Base-by-base conservation (phyloP, 805 yeast species). In the Millerozyma acaciae region DNA sequence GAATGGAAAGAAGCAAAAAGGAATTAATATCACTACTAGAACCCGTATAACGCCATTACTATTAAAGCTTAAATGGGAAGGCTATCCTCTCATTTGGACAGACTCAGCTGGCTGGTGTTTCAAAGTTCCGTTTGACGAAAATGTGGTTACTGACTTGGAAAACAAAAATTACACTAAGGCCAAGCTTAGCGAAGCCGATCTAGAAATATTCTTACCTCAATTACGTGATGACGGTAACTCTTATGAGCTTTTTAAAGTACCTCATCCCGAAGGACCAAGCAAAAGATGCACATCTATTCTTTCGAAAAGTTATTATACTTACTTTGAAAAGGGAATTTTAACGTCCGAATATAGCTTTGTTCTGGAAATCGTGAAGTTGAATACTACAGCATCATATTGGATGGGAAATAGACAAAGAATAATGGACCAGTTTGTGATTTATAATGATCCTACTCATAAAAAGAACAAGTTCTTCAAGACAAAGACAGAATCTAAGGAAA, bases 351-450 rank as follows among this genome's bases (percentile, higher is more conserved):
- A 75, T 35, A 73, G 74, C 9, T 63, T 76, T 35, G 97, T 97
- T 0, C 70, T 72, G 35, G 82, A 84, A 36, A 95, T 95, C 2
- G 62, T 93, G 28, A 65, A 75, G n/a, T 69, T 85, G 48, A 86
- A 86, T 40, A 78, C 87, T 0, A 66, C 80, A 8, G 86, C 93
- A 22, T 78, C 96, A 6, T 93, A 93, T 57, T 93, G 99, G 99
- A 76, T 84, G 48, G 84, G 96, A 9, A 78, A 90, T 8, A 70
- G 99, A 40, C 88, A 81, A 43, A 70, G 99, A 37, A 87, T 93
- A 20, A 70, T 63, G 60, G 75, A 75, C 13, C 99, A 93, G 50
- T 84, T 89, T 71, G 90, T 90, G 6, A 89, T 93, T 2, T 80
- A 75, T 43, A 42, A 56, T 6, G 48, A 55, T 18, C 32, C 42